Base-by-base conservation (phyloP, 495 filamentous ascomycete species). In the Cryomyces minteri region DNA sequence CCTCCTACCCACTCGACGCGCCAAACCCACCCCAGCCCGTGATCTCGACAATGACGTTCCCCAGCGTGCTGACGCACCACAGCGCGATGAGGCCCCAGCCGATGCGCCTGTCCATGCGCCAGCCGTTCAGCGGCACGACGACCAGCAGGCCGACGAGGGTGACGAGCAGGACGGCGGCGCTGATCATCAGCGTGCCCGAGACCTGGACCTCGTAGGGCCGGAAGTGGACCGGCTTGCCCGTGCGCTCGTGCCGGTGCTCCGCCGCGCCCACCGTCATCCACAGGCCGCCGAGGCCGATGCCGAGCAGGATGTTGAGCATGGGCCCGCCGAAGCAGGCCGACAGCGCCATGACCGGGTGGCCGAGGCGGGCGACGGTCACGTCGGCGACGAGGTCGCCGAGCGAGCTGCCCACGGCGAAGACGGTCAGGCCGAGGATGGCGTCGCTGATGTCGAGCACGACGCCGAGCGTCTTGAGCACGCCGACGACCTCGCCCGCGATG, bases 291-390 rank as follows among this genome's bases (percentile, higher is more conserved):
- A 95, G 62, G 4, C 92, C 92, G 40, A 99, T 86, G 0, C 92
- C 92, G 9, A 99, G 74, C 0, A 99, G 65, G 44, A 99, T 99
- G 54, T 99, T 99, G 28, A 99, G 71, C 84, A 99, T 85, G 0
- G 92, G 92, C 0, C 92, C 92, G 11, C 92, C 92, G 54, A 96
- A 96, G 56, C 92, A 99, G 30, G 92, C 92, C 1, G 76, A 77
- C 46, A 99, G 69, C 6, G 92, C 92, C 92, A 99, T 99, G 38
- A 96, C 87, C 0, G 92, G 92, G 62, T 87, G 94, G 0, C 92
- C 90, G 0, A 96, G 71, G 10, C 83, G 68, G 7, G 92, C 92
- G 33, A 99, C 82, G 0, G 92, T 99, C 46, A 95, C 77, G 51
- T 99, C 84, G 5, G 92, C 87, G 4, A 99, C 87, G 0, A 99